Percentiles rank a stretch among this genome's conserved stretches.
Conservation (phyloP, 305 asterid genomes). For the Rubia balearica region DNA sequence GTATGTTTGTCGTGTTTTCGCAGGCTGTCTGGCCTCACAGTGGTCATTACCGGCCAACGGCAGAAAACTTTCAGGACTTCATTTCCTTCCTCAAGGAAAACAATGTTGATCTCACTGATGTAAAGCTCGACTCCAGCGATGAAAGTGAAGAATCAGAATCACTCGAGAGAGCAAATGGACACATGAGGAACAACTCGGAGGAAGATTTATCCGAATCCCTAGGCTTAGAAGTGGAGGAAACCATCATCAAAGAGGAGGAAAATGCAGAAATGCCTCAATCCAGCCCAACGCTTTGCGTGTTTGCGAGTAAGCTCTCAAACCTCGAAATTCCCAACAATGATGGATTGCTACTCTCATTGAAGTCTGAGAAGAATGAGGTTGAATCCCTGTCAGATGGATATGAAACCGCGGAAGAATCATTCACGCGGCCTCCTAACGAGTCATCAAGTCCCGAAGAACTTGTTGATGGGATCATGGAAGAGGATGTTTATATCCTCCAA, state of each 20-base stretch:
- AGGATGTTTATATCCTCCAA: conserved; percentile 19
- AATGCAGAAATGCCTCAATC: conserved; percentile 21
- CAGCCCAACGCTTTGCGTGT: conserved; percentile 16
- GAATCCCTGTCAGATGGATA: conserved; percentile 35
- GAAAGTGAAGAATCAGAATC: conserved; percentile 43
- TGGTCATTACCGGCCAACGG: conserved; percentile 90
- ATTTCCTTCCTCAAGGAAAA: conserved; percentile 62
- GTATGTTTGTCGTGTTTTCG: conserved; percentile 10
- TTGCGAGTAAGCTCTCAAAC: conserved; percentile 25
- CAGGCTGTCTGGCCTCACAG: conserved; percentile 99
- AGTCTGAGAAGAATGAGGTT: conserved; percentile 21
- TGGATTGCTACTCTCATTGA: conserved; percentile 28
- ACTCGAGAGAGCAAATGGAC: conserved; percentile 27
- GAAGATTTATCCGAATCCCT: conserved; percentile 38
- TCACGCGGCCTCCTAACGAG: not conserved
- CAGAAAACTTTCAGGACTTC: conserved; percentile 76
- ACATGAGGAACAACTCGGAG: conserved; percentile 49
- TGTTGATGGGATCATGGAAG: conserved; percentile 10
- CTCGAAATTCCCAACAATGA: conserved; percentile 56
- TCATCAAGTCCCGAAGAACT: conserved; percentile 9
- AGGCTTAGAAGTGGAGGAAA: conserved; percentile 28
- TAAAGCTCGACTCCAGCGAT: conserved; percentile 65
- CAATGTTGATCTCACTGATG: conserved; percentile 58
- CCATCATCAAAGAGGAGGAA: conserved; percentile 20
- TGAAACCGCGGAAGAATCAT: conserved; percentile 29